phyloP scores from a whole-genome alignment of 169 alveolate genomes.

The Plasmodium coatneyi region DNA sequence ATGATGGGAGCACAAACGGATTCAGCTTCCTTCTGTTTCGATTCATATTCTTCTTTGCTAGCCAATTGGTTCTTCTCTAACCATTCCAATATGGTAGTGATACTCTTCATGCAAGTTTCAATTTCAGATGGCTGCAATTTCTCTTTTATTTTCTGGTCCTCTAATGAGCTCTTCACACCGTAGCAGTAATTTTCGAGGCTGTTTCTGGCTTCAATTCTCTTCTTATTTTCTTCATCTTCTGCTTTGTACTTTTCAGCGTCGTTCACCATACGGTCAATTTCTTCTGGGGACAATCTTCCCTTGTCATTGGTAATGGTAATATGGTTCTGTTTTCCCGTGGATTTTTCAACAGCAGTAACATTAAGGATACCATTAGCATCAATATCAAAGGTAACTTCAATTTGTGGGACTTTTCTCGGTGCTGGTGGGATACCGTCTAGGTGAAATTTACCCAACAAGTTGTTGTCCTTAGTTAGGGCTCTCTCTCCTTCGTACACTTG shows the following conservation, averaged over 20 bases:
- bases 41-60: slow-evolving; percentile 94
- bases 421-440: slow-evolving; percentile 98
- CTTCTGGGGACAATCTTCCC: slow-evolving; percentile 95
- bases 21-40: slow-evolving; percentile 96
- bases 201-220: slow-evolving; percentile 94
- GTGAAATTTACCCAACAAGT: slow-evolving; percentile 96
- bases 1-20: slow-evolving; percentile 95
- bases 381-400: slow-evolving; percentile 97
- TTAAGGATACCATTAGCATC: slow-evolving; percentile 98
- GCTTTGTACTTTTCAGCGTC: slow-evolving; percentile 97
- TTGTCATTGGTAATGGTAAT: slow-evolving; percentile 97
- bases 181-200: slow-evolving; percentile 94
- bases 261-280: slow-evolving; percentile 95
- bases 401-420: slow-evolving; percentile 99
- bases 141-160: slow-evolving; percentile 94
- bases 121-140: slow-evolving; percentile 94
- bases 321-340: slow-evolving; percentile 94
- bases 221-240: slow-evolving; percentile 93
- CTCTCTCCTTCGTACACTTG: slow-evolving; percentile 98
- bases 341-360: slow-evolving; percentile 96
- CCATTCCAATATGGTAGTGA: slow-evolving; percentile 95
- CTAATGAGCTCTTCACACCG: slow-evolving; percentile 93
- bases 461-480: slow-evolving; percentile 97
- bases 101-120: slow-evolving; percentile 87
- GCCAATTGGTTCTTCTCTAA: slow-evolving; percentile 95